phyloP scores from a whole-genome alignment of 1,284 basidiomycete species.

The Malassezia slooffiae region DNA sequence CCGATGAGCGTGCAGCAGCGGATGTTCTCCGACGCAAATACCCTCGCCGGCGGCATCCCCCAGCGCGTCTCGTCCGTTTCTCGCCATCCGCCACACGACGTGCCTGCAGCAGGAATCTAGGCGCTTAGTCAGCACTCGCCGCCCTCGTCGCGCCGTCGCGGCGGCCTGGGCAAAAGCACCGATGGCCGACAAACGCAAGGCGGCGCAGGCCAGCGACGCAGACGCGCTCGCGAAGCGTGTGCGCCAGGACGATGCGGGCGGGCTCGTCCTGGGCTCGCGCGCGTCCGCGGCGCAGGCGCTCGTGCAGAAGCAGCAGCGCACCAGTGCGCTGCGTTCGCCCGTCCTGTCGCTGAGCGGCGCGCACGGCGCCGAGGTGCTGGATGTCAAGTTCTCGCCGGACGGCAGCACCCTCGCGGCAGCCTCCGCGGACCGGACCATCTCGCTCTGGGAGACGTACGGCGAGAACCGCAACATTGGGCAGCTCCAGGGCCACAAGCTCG shows the following conservation, averaged over 20 bases:
- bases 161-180: neutral
- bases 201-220: constrained; percentile 15
- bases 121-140: constrained; percentile 2
- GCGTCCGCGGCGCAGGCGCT: constrained; percentile 15
- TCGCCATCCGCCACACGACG: neutral
- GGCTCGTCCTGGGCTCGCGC: too few species aligned
- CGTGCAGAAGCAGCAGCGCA: constrained; percentile 28
- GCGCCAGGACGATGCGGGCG: constrained; percentile 24
- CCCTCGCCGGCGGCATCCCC: constrained; percentile 16
- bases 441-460: constrained; percentile 42
- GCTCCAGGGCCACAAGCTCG: constrained; percentile 36
- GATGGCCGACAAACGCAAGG: constrained; percentile 41
- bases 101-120: neutral
- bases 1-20: constrained; percentile 44
- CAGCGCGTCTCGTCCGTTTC: neutral
- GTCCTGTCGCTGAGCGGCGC: constrained; percentile 38
- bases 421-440: constrained; percentile 35
- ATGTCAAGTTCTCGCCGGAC: constrained; percentile 36
- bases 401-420: constrained; percentile 35
- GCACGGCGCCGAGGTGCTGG: constrained; percentile 35
- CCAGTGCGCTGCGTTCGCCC: constrained; percentile 26
- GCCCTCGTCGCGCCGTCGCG: neutral
- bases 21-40: constrained; percentile 37
- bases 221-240: constrained; percentile 30
- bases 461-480: constrained; percentile 38